Conservation (phyloP, 2,329 filamentous ascomycete genomes). For the Rosellinia necatrix region DNA sequence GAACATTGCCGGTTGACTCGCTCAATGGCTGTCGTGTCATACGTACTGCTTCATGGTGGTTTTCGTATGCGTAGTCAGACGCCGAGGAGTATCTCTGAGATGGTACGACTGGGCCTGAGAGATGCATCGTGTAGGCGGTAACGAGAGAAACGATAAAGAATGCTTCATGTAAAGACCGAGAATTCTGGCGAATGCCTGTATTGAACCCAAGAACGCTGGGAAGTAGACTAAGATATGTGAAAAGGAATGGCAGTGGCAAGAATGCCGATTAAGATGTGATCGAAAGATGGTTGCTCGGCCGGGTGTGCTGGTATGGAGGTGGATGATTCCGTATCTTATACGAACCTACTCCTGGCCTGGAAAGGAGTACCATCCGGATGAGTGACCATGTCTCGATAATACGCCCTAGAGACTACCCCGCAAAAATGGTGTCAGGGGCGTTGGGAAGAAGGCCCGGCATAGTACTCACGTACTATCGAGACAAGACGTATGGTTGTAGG, state of each 20-base stretch:
- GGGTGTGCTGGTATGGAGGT: constrained; percentile 39
- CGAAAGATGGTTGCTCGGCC: constrained; percentile 30
- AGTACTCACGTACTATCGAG: constrained; percentile 36
- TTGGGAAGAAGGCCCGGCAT: constrained; percentile 36
- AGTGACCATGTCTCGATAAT: constrained; percentile 34
- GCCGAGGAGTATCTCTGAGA: constrained; percentile 55
- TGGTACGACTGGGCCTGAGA: constrained; percentile 52
- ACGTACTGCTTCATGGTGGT: constrained; percentile 47
- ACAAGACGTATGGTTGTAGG: constrained; percentile 22
- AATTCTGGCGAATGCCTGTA: constrained; percentile 42
- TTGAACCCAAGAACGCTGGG: constrained; percentile 42
- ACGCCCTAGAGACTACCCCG: constrained; percentile 32
- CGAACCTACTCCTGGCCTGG: constrained; percentile 22
- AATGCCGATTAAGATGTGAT: constrained; percentile 38
- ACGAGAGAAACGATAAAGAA: constrained; percentile 38
- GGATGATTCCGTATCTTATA: constrained; percentile 43
- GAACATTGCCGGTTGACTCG: constrained; percentile 58
- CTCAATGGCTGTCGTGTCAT: constrained; percentile 51
- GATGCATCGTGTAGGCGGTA: constrained; percentile 44
- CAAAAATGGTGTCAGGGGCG: constrained; percentile 38
- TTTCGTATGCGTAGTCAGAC: constrained; percentile 52
- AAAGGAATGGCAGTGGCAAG: constrained; percentile 45
- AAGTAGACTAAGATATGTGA: constrained; percentile 42
- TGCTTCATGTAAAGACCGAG: constrained; percentile 40
- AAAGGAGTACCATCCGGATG: constrained; percentile 28